Evolutionary conservation across 768 basidiomycete genomes (phyloP), one percentile per base, ranked within the genome.

Genomic region (Mycena epipterygia): DNA sequence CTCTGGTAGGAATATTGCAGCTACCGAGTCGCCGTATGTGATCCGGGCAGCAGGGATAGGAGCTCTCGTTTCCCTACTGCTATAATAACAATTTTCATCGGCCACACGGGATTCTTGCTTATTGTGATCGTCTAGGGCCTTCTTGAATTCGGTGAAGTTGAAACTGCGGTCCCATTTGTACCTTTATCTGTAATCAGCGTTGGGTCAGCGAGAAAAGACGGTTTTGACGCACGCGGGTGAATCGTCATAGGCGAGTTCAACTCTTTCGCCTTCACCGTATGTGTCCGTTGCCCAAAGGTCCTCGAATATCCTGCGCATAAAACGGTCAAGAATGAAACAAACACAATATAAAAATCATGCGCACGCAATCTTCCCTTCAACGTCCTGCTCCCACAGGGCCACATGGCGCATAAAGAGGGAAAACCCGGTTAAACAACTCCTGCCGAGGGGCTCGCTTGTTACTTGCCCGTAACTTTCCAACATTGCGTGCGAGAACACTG

Each of bases 341-440:
- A 52, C 32, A 13, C 11, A 23, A 56, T 2, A 32, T 5, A 29
- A 46, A 30, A 21, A 9, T 37, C 35, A 13, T 13, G 55, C 63
- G 19, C 19, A 63, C 61, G 27, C n/a, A 39, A 66, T 56, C 51
- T 48, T 48, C 12, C 42, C 64, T 17, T 48, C 33, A 6, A 33
- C 25, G 9, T 57, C 64, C 32, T 35, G 30, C 39, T 74, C 74
- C 74, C 74, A 74, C 5, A 72, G 29, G 1, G 68, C 71, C n/a
- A 74, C 72, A 57, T 73, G 72, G 14, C 74, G 65, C 72, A 75
- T 70, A 3, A 75, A 65, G 2, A 75, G 41, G 19, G 51, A 57
- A 17, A 75, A 70, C 11, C 68, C 64, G 1, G 71, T 71, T 25
- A 75, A 46, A 48, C 60, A 49, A 56, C 65, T 27, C 63, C 65